A percentile compares a stretch with the other conserved stretches of the same genome.
These are phyloP conservation scores for Podila verticillata DNA, from an alignment of 192 early-diverging fungal species.

Conservation along the genomic window DNA sequence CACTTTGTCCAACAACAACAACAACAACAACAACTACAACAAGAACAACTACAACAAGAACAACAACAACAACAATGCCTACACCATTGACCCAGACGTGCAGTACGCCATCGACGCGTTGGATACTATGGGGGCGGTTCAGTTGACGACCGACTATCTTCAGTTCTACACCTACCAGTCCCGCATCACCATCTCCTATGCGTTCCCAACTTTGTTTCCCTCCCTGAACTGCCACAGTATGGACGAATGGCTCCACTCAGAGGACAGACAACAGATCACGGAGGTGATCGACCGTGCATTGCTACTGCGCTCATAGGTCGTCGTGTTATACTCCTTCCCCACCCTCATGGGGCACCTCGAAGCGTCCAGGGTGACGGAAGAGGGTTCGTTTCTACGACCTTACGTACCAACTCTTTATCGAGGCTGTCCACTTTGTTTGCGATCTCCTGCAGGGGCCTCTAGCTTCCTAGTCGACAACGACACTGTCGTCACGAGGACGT, in stretches of 20 bases:
- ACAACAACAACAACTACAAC: too few species aligned
- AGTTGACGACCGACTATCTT: slow-evolving; percentile 30
- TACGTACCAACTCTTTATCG: background rate
- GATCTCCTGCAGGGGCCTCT: background rate
- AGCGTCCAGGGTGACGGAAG: background rate
- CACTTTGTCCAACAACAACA: too few species aligned
- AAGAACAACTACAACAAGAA: background rate
- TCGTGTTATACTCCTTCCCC: slow-evolving; percentile 10
- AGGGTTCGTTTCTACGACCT: slow-evolving; percentile 17
- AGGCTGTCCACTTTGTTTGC: slow-evolving; percentile 16
- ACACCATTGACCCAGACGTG: background rate
- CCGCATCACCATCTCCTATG: slow-evolving; percentile 14
- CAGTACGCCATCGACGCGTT: background rate
- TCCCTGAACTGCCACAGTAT: slow-evolving; percentile 10
- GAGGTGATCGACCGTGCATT: slow-evolving; percentile 16
- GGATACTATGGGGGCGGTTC: background rate
- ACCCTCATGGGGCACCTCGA: slow-evolving; percentile 6
- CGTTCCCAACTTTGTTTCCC: slow-evolving; percentile 19
- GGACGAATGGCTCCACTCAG: slow-evolving; percentile 19
- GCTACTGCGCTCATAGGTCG: slow-evolving; percentile 9
- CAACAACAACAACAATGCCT: background rate
- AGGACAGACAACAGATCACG: slow-evolving; percentile 8
- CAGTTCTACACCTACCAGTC: slow-evolving; percentile 22
- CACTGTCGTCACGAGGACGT: slow-evolving; percentile 1
- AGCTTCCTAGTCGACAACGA: background rate